Evolutionary conservation across 208 protist species (phyloP), one percentile per base, ranked within the genome.

Genomic region (Leishmania major): DNA sequence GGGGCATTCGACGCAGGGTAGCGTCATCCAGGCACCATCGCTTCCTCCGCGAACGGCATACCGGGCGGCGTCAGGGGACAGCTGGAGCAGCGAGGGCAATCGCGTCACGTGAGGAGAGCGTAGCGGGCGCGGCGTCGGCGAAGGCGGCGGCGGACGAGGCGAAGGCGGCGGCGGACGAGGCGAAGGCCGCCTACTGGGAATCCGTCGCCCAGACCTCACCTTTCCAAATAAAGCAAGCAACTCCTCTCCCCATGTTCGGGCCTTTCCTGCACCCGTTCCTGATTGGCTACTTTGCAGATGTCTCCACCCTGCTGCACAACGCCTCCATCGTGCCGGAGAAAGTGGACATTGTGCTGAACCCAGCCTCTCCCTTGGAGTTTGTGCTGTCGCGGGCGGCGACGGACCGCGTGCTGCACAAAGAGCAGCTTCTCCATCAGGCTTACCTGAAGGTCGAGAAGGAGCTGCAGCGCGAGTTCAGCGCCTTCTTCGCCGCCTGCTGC

Each of bases 231-330:
- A 80, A 74, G 77, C 88, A 92, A 73, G 95, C 91, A 10, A 94
- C 90, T 22, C 95, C 95, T 22, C 88, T 97, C 28, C 92, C 93
- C 76, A 87, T 84, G 49, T 96, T 94, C 74, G 95, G 95, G 8
- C 91, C 93, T 7, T 83, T 93, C 37, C 43, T 93, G 6, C 83
- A 82, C 17, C 89, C 93, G 3, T 96, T 93, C 72, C 92, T 96
- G 78, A 78, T 96, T 35, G 94, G 95, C 35, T 97, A 97, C 86
- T 97, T 96, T 62, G 95, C 93, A 19, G 95, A 97, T 75, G 81
- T 95, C 60, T 82, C 95, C 45, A 97, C 95, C n/a, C 80, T 97
- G 43, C 85, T 97, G 77, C 93, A 96, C 85, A 97, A 97, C 83
- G 91, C 93, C 8, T 88, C 93, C 60, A 95, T 97, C 72, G 91